A percentile compares a stretch with the other conserved stretches of the same genome.
These are phyloP conservation scores for Colletotrichum gigasporum DNA, from an alignment of 2,329 filamentous ascomycete species.

Conservation along the genomic window DNA sequence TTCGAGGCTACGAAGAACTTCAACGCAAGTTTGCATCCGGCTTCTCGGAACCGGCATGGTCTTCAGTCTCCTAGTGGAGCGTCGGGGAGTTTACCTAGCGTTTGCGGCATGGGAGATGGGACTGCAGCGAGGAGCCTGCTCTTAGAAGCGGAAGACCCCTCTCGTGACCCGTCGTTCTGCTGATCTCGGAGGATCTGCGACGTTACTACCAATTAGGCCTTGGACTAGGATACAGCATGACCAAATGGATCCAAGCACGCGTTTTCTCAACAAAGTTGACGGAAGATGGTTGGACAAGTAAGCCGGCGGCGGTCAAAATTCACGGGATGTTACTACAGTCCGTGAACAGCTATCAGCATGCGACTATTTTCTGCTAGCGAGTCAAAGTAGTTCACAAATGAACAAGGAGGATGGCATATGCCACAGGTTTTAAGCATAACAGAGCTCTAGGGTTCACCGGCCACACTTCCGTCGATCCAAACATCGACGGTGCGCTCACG, in stretches of 20 bases:
- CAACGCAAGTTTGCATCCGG: neutral
- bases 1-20: no score
- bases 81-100: conserved; percentile 9
- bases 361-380: neutral
- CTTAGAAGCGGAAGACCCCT: neutral
- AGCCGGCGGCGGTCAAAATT: no score
- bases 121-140: neutral
- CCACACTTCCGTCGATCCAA: no score
- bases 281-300: neutral
- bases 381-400: no score
- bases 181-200: conserved; percentile 10
- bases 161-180: conserved; percentile 2
- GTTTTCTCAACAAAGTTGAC: neutral
- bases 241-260: neutral
- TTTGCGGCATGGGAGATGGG: neutral
- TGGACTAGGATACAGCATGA: neutral
- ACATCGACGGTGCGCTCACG: no score
- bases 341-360: neutral
- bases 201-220: neutral
- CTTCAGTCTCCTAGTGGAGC: neutral
- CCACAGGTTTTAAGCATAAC: no score
- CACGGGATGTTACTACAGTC: no score
- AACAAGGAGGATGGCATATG: no score
- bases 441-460: no score
- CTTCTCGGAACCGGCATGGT: conserved; percentile 1